Conservation (phyloP, 1,284 basidiomycete genomes). For the Tremellales sp. region DNA sequence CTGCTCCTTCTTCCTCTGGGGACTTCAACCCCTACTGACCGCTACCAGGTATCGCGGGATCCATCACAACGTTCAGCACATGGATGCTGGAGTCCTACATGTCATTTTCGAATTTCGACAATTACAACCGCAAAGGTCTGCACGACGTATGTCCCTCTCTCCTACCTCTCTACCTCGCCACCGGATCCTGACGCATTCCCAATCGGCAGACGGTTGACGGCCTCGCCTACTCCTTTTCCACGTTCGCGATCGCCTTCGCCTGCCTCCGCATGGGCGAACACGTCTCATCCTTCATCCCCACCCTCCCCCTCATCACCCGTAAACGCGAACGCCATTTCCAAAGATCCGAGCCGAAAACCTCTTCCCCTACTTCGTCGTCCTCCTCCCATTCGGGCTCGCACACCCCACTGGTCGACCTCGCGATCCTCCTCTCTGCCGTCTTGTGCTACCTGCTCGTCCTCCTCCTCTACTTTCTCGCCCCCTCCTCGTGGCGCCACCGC, state of each 20-base stretch:
- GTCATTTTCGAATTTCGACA: slow-evolving; percentile 72
- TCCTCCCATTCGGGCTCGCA: slow-evolving; percentile 23
- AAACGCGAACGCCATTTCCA: too few species aligned
- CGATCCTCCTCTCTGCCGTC: slow-evolving; percentile 41
- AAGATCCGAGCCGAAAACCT: neutral
- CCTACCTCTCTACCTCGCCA: neutral
- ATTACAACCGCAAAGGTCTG: slow-evolving; percentile 63
- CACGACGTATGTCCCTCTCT: slow-evolving; percentile 62
- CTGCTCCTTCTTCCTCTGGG: neutral
- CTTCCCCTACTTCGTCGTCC: slow-evolving; percentile 17
- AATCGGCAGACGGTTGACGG: slow-evolving; percentile 72
- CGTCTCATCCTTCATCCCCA: slow-evolving; percentile 48
- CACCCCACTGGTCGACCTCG: slow-evolving; percentile 33
- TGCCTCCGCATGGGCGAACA: slow-evolving; percentile 38
- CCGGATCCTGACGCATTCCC: slow-evolving; percentile 1
- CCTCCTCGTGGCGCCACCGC: slow-evolving; percentile 66
- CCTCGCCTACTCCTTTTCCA: slow-evolving; percentile 73
- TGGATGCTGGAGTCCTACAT: slow-evolving; percentile 89
- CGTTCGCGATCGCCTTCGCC: slow-evolving; percentile 63
- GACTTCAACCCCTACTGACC: neutral
- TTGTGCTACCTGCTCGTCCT: slow-evolving; percentile 55
- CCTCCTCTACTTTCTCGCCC: slow-evolving; percentile 71
- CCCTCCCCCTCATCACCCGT: slow-evolving; percentile 42
- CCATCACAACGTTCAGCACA: slow-evolving; percentile 90
- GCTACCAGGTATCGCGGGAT: slow-evolving; percentile 81